phyloP scores from a whole-genome alignment of 2,329 filamentous ascomycete genomes.

The Alternaria sp. region DNA sequence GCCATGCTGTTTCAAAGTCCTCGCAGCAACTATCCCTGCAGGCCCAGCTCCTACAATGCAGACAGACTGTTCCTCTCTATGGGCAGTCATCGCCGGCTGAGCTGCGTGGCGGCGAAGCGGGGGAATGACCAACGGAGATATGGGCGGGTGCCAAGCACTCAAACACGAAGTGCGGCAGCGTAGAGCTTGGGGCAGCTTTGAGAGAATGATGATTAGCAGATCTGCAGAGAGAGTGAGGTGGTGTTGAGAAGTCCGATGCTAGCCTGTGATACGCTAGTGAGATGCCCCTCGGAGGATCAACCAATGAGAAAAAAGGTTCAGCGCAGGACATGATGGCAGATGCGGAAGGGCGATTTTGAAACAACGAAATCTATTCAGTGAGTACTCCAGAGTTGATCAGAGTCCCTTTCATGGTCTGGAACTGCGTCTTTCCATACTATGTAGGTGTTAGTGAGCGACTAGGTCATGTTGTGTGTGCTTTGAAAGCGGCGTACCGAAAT shows the following conservation, averaged over 20 bases:
- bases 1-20: slow-evolving; percentile 72
- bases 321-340: neutral
- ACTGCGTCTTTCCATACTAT: slow-evolving; percentile 60
- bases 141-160: neutral
- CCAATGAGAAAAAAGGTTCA: slow-evolving; percentile 16
- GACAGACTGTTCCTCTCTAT: slow-evolving; percentile 42
- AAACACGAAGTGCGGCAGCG: neutral
- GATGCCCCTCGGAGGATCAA: slow-evolving; percentile 20
- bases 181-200: neutral
- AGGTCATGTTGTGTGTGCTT: neutral
- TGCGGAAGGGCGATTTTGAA: slow-evolving; percentile 7
- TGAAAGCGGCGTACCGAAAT: slow-evolving; percentile 50
- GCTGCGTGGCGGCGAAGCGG: neutral
- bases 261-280: slow-evolving; percentile 23
- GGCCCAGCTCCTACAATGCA: slow-evolving; percentile 57
- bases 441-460: slow-evolving; percentile 7
- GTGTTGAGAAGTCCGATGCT: slow-evolving; percentile 5
- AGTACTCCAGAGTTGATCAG: slow-evolving; percentile 47
- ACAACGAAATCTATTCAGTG: slow-evolving; percentile 24
- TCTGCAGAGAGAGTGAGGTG: slow-evolving; percentile 2
- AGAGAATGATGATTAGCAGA: neutral
- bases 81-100: neutral
- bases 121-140: neutral
- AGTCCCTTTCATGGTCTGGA: slow-evolving; percentile 57
- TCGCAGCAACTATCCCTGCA: slow-evolving; percentile 60